These are phyloP conservation scores for Solanum tarapatanum DNA, from an alignment of 257 asterid species.

Conservation along the genomic window DNA sequence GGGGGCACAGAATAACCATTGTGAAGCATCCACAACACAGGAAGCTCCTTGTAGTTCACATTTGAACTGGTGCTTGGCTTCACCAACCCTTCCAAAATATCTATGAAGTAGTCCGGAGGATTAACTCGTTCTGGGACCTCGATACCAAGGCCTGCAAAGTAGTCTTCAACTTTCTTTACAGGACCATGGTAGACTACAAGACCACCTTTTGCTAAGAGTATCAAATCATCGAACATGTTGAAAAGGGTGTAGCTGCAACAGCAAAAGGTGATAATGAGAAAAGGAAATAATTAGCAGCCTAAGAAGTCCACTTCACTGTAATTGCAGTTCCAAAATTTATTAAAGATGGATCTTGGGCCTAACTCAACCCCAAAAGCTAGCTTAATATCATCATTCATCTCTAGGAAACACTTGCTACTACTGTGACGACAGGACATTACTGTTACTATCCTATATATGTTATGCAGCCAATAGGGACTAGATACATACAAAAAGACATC, in stretches of 20 bases:
- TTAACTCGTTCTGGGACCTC: conserved; percentile 78
- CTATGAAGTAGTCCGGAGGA: conserved; percentile 87
- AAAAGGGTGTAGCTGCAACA: conserved; percentile 74
- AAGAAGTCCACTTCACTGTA: background rate
- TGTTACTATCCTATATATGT: background rate
- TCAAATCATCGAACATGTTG: conserved; percentile 84
- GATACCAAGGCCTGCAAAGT: conserved; percentile 56
- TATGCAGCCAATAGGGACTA: background rate
- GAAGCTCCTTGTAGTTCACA: conserved; percentile 55
- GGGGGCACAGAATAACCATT: conserved; percentile 73
- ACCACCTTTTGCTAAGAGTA: conserved; percentile 93
- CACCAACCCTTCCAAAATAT: conserved; percentile 83
- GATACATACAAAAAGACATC: conserved; percentile 45
- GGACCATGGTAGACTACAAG: conserved; percentile 79
- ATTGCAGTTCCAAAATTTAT: background rate
- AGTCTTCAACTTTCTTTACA: conserved; percentile 73
- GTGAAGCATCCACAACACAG: conserved; percentile 77
- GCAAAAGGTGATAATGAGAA: background rate
- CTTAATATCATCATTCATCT: background rate
- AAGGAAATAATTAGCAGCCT: background rate
- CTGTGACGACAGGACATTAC: background rate
- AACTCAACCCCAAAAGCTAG: background rate
- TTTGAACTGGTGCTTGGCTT: conserved; percentile 43
- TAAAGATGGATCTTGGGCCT: background rate
- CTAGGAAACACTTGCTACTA: background rate